These are phyloP conservation scores for Gonapodya sp. DNA, from an alignment of 192 early-diverging fungal genomes.

Conservation along the genomic window DNA sequence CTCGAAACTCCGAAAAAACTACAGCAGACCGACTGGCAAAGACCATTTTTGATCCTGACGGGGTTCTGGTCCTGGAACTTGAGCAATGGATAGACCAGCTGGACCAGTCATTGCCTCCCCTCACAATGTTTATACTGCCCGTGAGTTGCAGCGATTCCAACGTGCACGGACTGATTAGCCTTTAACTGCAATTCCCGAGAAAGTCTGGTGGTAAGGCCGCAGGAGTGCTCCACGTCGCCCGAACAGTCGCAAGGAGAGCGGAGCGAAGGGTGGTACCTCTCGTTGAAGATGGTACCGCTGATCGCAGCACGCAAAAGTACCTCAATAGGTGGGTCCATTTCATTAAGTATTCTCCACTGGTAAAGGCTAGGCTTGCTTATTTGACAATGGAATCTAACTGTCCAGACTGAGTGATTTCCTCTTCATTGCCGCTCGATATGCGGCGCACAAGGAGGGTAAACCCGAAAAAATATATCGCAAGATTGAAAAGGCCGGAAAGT, in stretches of 20 bases:
- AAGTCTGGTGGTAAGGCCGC: constrained; percentile 78
- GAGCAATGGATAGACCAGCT: constrained; percentile 81
- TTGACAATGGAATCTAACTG: constrained; percentile 12
- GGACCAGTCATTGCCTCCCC: constrained; percentile 55
- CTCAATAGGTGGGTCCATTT: constrained; percentile 50
- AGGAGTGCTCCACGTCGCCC: constrained; percentile 69
- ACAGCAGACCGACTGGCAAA: constrained; percentile 40
- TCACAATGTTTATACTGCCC: constrained; percentile 78
- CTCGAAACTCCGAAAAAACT: constrained; percentile 37
- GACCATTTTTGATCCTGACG: constrained; percentile 69
- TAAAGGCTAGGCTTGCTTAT: neutral
- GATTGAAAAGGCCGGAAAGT: constrained; percentile 15
- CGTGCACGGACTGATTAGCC: neutral
- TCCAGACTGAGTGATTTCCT: constrained; percentile 76
- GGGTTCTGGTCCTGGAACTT: constrained; percentile 45
- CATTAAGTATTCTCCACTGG: neutral
- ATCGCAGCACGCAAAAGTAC: constrained; percentile 53
- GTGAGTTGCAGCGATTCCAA: constrained; percentile 32
- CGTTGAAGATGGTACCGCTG: constrained; percentile 41
- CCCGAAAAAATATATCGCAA: constrained; percentile 70
- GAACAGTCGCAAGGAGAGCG: constrained; percentile 75
- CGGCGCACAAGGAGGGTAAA: constrained; percentile 59
- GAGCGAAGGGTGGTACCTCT: constrained; percentile 74
- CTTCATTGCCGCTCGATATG: constrained; percentile 78
- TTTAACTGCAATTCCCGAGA: neutral